phyloP scores from a whole-genome alignment of 75 land plant species.

The Azolla pinnata region DNA sequence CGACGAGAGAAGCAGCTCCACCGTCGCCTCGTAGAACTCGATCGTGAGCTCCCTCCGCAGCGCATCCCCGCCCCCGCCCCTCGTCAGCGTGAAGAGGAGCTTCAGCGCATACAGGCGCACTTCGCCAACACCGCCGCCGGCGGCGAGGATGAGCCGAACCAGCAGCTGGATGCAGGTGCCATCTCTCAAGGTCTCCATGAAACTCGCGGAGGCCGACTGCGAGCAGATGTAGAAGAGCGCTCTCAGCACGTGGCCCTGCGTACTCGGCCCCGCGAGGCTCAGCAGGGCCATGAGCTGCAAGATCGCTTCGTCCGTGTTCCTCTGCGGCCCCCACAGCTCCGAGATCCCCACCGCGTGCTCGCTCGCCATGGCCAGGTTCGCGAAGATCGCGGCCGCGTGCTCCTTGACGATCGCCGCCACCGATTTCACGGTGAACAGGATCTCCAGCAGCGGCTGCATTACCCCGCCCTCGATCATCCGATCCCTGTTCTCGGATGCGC shows the following conservation, averaged over 20 bases:
- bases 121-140: constrained; percentile 17
- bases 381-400: constrained; percentile 51
- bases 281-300: constrained; percentile 52
- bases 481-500: constrained; percentile 20
- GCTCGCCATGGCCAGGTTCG: constrained; percentile 27
- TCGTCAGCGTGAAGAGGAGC: constrained; percentile 33
- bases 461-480: constrained; percentile 29
- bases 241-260: constrained; percentile 40
- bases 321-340: constrained; percentile 22
- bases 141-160: constrained; percentile 32
- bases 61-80: constrained; percentile 23
- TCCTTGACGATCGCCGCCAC: constrained; percentile 40
- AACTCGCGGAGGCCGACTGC: constrained; percentile 21
- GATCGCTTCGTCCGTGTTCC: constrained; percentile 30
- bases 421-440: constrained; percentile 56
- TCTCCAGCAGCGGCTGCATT: constrained; percentile 37
- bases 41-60: constrained; percentile 31
- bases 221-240: constrained; percentile 37
- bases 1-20: constrained; percentile 21
- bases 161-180: constrained; percentile 47
- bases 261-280: constrained; percentile 41
- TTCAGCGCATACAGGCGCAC: constrained; percentile 31
- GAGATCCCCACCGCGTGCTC: neutral
- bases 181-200: constrained; percentile 40
- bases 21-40: constrained; percentile 13